Conservation (phyloP, 768 basidiomycete genomes). For the Lentinus brumalis region DNA sequence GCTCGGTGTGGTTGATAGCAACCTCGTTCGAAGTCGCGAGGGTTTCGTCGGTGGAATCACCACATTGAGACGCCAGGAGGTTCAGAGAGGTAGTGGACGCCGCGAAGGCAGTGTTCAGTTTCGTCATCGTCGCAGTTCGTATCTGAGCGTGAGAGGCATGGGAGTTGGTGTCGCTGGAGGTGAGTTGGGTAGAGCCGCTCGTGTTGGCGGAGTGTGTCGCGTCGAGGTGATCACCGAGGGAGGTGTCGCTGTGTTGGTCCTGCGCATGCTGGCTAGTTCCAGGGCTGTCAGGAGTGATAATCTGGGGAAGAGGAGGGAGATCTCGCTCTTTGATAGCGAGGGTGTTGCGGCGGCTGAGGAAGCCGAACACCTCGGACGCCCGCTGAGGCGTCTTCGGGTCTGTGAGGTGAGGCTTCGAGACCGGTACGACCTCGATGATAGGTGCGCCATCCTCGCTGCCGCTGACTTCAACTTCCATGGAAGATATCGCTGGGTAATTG, state of each 20-base stretch:
- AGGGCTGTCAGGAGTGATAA: slow-evolving; percentile 27
- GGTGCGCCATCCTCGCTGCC: slow-evolving; percentile 33
- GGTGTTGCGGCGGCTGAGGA: slow-evolving; percentile 53
- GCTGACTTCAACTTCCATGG: slow-evolving; percentile 76
- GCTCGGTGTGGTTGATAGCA: too few relatives aligned
- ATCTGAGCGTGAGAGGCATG: slow-evolving; percentile 26
- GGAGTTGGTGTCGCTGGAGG: slow-evolving; percentile 25
- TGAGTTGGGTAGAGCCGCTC: slow-evolving; percentile 21
- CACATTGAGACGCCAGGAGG: slow-evolving; percentile 1
- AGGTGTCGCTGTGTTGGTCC: slow-evolving; percentile 1
- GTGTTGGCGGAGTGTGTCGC: slow-evolving; percentile 20
- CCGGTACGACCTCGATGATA: not conserved
- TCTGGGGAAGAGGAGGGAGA: slow-evolving; percentile 37
- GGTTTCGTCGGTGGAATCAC: not conserved
- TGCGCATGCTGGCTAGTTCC: not conserved
- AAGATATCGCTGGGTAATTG: slow-evolving; percentile 58
- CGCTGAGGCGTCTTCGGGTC: slow-evolving; percentile 59
- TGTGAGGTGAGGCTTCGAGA: slow-evolving; percentile 19
- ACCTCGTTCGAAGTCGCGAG: not conserved
- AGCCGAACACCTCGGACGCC: slow-evolving; percentile 76
- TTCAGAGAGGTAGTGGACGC: slow-evolving; percentile 14
- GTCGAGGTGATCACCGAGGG: slow-evolving; percentile 6
- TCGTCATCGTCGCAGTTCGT: slow-evolving; percentile 30
- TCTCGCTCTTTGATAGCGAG: slow-evolving; percentile 41
- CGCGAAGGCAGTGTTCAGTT: slow-evolving; percentile 24